phyloP scores from a whole-genome alignment of 176 grass and related monocot species.

The Triticum timopheevii region DNA sequence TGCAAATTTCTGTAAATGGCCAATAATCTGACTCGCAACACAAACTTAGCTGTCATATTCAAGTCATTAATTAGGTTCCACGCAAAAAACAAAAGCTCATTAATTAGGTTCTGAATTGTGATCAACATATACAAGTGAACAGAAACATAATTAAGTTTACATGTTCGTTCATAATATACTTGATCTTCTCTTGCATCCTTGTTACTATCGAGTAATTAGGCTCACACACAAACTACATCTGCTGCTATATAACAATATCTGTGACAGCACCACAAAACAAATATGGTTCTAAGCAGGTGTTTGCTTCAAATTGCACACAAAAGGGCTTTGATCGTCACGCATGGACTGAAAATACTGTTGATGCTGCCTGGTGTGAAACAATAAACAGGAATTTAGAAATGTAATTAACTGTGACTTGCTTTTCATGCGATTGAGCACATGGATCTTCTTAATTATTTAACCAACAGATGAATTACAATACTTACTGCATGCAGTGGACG shows the following conservation, averaged over 20 bases:
- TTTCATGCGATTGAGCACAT: background rate
- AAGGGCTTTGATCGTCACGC: background rate
- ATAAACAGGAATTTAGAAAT: background rate
- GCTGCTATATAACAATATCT: background rate
- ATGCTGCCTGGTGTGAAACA: background rate
- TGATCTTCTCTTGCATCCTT: background rate
- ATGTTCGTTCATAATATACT: background rate
- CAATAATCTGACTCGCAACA: background rate
- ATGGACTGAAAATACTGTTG: background rate
- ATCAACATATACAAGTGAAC: background rate
- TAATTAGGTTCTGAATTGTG: no score
- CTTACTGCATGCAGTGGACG: background rate
- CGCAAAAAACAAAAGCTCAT: no score
- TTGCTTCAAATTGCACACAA: no score
- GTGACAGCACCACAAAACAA: background rate
- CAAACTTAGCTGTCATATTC: background rate
- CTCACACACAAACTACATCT: background rate
- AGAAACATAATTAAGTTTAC: background rate
- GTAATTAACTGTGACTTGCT: background rate
- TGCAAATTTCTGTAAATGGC: background rate
- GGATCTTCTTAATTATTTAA: background rate
- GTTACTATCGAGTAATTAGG: background rate
- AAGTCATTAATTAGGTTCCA: background rate
- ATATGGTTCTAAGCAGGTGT: no score
- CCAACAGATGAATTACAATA: background rate